Conservation (phyloP, 2,329 filamentous ascomycete species). For the Aspergillus vadensis region DNA sequence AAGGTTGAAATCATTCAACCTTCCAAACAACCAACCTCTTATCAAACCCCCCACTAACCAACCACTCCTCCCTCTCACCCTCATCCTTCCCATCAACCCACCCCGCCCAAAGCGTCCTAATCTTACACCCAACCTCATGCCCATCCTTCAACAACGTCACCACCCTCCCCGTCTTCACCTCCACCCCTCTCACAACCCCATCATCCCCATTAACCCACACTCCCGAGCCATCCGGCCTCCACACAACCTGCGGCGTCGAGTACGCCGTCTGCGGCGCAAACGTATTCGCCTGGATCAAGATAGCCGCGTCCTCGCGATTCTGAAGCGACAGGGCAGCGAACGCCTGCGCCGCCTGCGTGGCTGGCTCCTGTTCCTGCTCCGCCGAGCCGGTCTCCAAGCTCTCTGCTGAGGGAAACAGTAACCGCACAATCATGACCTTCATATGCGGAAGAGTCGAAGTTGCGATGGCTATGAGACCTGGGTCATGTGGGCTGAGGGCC, state of each 20-base stretch:
- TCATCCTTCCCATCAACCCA: slow-evolving; percentile 36
- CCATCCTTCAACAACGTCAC: slow-evolving; percentile 51
- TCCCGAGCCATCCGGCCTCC: slow-evolving; percentile 63
- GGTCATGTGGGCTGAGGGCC: slow-evolving; percentile 57
- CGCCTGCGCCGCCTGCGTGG: slow-evolving; percentile 56
- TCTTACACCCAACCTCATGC: slow-evolving; percentile 60
- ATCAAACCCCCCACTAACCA: slow-evolving; percentile 67
- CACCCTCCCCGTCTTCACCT: slow-evolving; percentile 60
- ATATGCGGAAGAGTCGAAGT: slow-evolving; percentile 63
- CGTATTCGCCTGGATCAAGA: slow-evolving; percentile 61
- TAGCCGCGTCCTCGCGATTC: slow-evolving; percentile 61
- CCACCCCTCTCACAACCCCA: slow-evolving; percentile 62
- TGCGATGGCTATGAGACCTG: slow-evolving; percentile 59
- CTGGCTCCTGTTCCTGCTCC: slow-evolving; percentile 12
- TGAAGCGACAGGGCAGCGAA: slow-evolving; percentile 54
- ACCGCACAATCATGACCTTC: slow-evolving; percentile 62
- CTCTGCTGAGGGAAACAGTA: slow-evolving; percentile 52
- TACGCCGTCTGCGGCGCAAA: slow-evolving; percentile 66
- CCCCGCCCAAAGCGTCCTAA: slow-evolving; percentile 61
- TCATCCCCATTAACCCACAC: slow-evolving; percentile 68
- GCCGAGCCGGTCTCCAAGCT: slow-evolving; percentile 13
- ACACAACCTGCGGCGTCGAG: slow-evolving; percentile 62
- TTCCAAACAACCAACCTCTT: slow-evolving; percentile 62
- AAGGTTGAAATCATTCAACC: background rate
- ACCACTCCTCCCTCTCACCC: slow-evolving; percentile 49